Percentiles rank a stretch among this genome's conserved stretches.
These are phyloP conservation scores for Candida dendrica DNA, from an alignment of 805 yeast genomes.

Conservation along the genomic window DNA sequence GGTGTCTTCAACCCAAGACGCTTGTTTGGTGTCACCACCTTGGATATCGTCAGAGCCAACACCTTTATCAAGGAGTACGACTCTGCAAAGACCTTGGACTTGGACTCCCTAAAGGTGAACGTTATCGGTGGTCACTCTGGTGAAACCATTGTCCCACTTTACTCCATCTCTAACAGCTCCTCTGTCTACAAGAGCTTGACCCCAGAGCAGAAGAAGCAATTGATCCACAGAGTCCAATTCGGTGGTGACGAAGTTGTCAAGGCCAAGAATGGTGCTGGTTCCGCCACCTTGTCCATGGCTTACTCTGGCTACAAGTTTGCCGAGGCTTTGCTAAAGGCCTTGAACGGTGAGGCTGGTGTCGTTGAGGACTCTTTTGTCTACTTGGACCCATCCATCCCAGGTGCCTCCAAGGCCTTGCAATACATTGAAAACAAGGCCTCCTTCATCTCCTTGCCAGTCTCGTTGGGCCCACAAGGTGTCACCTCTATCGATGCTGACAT, in stretches of 20 bases:
- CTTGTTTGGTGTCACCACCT: slow-evolving; percentile 87
- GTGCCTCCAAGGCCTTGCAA: slow-evolving; percentile 44
- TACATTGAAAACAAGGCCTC: slow-evolving; percentile 20
- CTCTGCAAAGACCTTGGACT: slow-evolving; percentile 46
- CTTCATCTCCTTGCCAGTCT: slow-evolving; percentile 61
- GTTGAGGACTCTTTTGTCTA: slow-evolving; percentile 47
- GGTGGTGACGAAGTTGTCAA: slow-evolving; percentile 95
- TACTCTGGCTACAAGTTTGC: slow-evolving; percentile 85
- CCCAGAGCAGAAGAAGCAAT: slow-evolving; percentile 56
- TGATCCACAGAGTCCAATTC: slow-evolving; percentile 85
- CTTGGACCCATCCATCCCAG: slow-evolving; percentile 40
- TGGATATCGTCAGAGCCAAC: slow-evolving; percentile 85
- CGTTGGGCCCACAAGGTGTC: slow-evolving; percentile 47
- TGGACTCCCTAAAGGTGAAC: slow-evolving; percentile 54
- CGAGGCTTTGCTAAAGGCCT: slow-evolving; percentile 31
- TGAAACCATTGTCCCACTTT: slow-evolving; percentile 90
- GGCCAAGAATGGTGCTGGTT: slow-evolving; percentile 92
- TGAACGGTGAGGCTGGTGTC: slow-evolving; percentile 25
- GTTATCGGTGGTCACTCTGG: slow-evolving; percentile 99
- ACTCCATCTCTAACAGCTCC: slow-evolving; percentile 55
- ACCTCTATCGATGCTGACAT: slow-evolving; percentile 46
- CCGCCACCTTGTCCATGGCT: slow-evolving; percentile 93
- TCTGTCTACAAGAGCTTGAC: slow-evolving; percentile 43
- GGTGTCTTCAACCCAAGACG: slow-evolving; percentile 65
- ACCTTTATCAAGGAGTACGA: slow-evolving; percentile 60